Evolutionary conservation across 129 eudicot genomes (phyloP), one percentile per base, ranked within the genome.

Genomic region (Flaveria robusta): DNA sequence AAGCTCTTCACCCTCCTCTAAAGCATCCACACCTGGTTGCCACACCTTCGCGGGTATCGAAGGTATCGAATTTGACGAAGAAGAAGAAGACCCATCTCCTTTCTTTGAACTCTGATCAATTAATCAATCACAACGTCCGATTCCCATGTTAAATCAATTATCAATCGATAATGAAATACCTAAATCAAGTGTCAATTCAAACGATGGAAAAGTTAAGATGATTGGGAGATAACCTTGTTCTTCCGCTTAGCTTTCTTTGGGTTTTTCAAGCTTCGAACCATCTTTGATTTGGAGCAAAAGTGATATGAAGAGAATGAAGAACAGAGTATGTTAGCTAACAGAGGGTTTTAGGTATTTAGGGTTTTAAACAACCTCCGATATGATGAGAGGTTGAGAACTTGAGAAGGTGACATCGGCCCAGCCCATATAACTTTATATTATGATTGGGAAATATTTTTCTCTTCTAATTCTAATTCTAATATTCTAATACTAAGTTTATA

Each of bases 1-100:
- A 47, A 91, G 90, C 83, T 91, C 99, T 81, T 95, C 99, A 3
- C 90, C 99, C 72, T 95, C 99, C 65, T 86, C 99, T 62, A 95
- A 81, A 34, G 79, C 76, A 74, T 95, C 99, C 3, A 95, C 97
- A 41, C 99, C 95, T 20, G 99, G 99, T 70, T 85, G 92, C 99
- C 99, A 95, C 64, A 95, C 99, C 78, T 90, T 91, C 1, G 95
- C 88, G 16, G 90, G 90, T 42, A 82, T 37, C 55, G 89, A 73
- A 0, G 94, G 85, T 29, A 42, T 83, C 11, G 84, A 85, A 23
- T 85, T 47, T 23, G 77, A 66, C 13, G 92, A 76, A 5, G 90
- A 82, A 2, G 92, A 76, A 7, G 90, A 82, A 4, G 87, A 80
- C 12, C 88, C 90, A 2, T 88, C 98, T 16, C 77, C 90, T 67